A percentile compares a stretch with the other conserved stretches of the same genome.
Conservation (phyloP, 2,329 filamentous ascomycete genomes). For the Polychaeton citri region DNA sequence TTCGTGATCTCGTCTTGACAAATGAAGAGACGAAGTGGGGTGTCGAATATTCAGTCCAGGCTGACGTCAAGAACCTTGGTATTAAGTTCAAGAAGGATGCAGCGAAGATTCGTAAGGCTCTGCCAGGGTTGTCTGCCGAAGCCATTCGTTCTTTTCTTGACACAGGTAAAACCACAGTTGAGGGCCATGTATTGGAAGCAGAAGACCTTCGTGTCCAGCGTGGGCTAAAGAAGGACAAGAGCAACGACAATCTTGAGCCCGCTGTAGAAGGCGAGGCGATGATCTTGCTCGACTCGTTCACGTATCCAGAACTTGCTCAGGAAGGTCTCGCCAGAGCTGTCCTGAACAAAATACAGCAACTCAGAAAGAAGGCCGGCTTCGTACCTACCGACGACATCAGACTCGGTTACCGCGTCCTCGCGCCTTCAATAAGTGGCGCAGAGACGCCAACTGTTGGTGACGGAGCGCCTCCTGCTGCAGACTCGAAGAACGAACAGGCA, state of each 20-base stretch:
- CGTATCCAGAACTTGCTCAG: constrained; percentile 73
- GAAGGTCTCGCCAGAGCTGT: constrained; percentile 87
- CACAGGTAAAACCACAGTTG: constrained; percentile 63
- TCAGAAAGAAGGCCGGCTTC: constrained; percentile 87
- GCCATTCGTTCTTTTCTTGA: constrained; percentile 69
- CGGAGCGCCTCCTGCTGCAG: constrained; percentile 6
- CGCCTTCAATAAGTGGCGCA: constrained; percentile 14
- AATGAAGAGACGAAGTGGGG: constrained; percentile 83
- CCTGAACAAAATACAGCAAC: constrained; percentile 79
- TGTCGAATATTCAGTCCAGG: constrained; percentile 77
- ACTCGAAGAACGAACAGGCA: constrained; percentile 10
- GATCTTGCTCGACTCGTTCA: constrained; percentile 71
- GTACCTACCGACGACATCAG: constrained; percentile 86
- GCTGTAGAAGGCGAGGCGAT: constrained; percentile 84
- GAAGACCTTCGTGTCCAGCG: constrained; percentile 76
- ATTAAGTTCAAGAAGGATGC: constrained; percentile 98
- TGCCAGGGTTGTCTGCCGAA: constrained; percentile 64
- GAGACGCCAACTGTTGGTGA: constrained; percentile 32
- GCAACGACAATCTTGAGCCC: constrained; percentile 63
- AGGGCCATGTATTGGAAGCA: constrained; percentile 69
- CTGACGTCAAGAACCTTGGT: constrained; percentile 86
- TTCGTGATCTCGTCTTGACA: constrained; percentile 71
- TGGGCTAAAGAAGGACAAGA: constrained; percentile 58
- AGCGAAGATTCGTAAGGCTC: constrained; percentile 76
- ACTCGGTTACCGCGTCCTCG: constrained; percentile 79